phyloP scores from a whole-genome alignment of 768 basidiomycete genomes.

The Wakefieldia striispora region DNA sequence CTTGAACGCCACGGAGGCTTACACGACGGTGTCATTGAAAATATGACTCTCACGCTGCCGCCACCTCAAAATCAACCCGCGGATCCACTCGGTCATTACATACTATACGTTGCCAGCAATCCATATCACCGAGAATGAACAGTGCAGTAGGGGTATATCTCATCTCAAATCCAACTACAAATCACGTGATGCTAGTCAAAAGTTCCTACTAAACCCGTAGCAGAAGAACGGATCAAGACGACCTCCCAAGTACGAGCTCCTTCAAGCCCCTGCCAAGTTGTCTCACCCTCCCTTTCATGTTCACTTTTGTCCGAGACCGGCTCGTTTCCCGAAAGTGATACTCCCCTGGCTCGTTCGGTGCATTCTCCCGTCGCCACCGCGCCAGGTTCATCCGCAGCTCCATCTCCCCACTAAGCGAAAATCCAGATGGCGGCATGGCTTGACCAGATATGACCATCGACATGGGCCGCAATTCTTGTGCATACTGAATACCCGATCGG shows the following conservation, averaged over 20 bases:
- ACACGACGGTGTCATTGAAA: neutral
- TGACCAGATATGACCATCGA: constrained; percentile 26
- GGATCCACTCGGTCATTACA: no score
- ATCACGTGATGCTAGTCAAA: constrained; percentile 6
- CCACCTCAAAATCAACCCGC: neutral
- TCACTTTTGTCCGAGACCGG: constrained; percentile 17
- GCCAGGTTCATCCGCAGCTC: constrained; percentile 58
- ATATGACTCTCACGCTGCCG: neutral
- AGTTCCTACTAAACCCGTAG: no score
- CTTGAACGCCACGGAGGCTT: no score
- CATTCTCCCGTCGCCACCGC: constrained; percentile 31
- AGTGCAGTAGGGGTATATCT: constrained; percentile 4
- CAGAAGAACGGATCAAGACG: constrained; percentile 8
- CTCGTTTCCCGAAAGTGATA: constrained; percentile 31
- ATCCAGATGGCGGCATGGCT: constrained; percentile 35
- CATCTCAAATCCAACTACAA: neutral
- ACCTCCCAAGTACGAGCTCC: constrained; percentile 28
- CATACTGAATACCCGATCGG: constrained; percentile 16
- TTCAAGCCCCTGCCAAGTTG: constrained; percentile 32
- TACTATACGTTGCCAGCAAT: no score
- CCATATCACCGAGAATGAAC: neutral
- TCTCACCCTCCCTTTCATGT: constrained; percentile 27
- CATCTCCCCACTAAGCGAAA: constrained; percentile 59
- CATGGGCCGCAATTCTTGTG: constrained; percentile 25
- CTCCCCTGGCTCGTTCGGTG: constrained; percentile 29